phyloP scores from a whole-genome alignment of 2,329 filamentous ascomycete genomes.

The Beauveria sp. region DNA sequence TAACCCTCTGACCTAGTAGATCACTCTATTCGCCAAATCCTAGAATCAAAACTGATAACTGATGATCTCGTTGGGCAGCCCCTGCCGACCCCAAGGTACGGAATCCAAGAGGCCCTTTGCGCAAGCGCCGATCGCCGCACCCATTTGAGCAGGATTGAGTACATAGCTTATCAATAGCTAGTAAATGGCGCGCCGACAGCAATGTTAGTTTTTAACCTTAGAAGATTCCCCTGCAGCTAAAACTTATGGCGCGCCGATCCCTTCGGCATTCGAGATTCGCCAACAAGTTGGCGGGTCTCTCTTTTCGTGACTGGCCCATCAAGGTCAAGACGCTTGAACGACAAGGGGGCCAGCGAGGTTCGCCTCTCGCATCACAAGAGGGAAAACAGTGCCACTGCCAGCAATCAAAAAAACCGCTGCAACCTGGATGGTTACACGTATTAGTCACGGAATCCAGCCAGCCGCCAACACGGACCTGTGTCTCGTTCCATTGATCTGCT shows the following conservation, averaged over 20 bases:
- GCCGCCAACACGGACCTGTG: neutral
- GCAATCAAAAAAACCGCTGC: neutral
- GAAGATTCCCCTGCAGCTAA: neutral
- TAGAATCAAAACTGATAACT: no score
- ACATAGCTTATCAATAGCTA: neutral
- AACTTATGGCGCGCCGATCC: neutral
- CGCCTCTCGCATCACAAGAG: neutral
- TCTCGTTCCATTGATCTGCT: neutral
- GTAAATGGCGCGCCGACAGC: neutral
- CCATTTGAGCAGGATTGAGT: constrained; percentile 9
- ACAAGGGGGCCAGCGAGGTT: neutral
- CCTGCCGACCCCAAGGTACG: neutral
- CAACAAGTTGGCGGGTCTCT: neutral
- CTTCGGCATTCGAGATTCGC: constrained; percentile 1
- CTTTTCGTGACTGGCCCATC: neutral
- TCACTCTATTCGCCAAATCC: no score
- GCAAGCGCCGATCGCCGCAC: neutral
- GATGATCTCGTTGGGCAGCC: no score
- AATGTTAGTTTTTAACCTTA: neutral
- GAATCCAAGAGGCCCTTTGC: neutral
- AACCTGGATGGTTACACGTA: constrained; percentile 5
- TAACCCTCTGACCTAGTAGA: no score
- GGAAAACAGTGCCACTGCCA: neutral
- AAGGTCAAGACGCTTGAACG: neutral
- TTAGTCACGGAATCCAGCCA: neutral